Evolutionary conservation across 192 early-diverging fungal species (phyloP).

Genomic region (Rhizoclosmatium sp.): DNA sequence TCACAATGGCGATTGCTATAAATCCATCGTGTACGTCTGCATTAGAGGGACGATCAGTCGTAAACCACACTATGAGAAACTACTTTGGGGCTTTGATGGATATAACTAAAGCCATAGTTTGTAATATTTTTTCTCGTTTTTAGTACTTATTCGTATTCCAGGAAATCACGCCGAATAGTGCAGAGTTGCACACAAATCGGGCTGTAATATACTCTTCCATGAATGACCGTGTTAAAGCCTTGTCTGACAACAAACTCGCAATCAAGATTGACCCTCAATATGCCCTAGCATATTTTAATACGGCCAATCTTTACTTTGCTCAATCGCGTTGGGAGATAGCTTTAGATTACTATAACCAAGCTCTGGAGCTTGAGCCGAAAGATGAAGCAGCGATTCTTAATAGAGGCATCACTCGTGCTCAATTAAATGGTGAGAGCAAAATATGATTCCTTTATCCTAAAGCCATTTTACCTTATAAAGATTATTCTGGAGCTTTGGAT

Average conservation of each 20-base stretch:
- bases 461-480: conserved; percentile 14
- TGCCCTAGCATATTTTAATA: conserved; percentile 59
- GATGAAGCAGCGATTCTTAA: conserved; percentile 51
- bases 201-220: conserved; percentile 60
- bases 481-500: conserved; percentile 44
- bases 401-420: conserved; percentile 57
- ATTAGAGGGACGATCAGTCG: conserved; percentile 60
- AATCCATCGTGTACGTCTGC: conserved; percentile 56
- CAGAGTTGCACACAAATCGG: conserved; percentile 59
- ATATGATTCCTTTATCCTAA: background rate
- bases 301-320: conserved; percentile 58
- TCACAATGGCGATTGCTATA: conserved; percentile 54
- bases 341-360: conserved; percentile 46
- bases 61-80: conserved; percentile 52
- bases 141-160: conserved; percentile 16
- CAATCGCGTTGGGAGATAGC: conserved; percentile 59
- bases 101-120: conserved; percentile 58
- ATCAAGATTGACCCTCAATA: conserved; percentile 54
- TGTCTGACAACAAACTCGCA: conserved; percentile 62
- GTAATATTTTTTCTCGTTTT: background rate
- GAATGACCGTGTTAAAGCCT: conserved; percentile 54
- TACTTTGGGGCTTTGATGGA: conserved; percentile 61
- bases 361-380: conserved; percentile 41
- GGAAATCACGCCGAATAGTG: conserved; percentile 52
- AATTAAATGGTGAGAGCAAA: conserved; percentile 43